A percentile compares a stretch with the other conserved stretches of the same genome.
phyloP scores from a whole-genome alignment of 768 basidiomycete species.

The Trametes punicea region DNA sequence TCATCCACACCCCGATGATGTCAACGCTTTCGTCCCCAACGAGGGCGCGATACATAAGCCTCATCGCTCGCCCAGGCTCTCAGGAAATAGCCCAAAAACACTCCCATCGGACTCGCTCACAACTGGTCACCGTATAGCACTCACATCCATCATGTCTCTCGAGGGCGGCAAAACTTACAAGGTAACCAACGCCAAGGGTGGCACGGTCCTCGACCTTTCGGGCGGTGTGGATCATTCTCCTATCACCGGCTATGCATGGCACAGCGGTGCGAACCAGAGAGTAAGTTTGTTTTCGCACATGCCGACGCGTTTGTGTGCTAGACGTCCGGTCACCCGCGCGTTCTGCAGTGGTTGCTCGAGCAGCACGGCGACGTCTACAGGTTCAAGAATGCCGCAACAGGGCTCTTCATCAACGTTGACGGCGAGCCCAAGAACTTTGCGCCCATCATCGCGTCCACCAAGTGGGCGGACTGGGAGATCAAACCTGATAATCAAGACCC shows the following conservation, averaged over 20 bases:
- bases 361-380: slow-evolving; percentile 33
- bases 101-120: too few species aligned
- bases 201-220: slow-evolving; percentile 55
- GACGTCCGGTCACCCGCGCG: not conserved
- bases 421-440: slow-evolving; percentile 30
- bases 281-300: slow-evolving; percentile 29
- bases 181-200: slow-evolving; percentile 49
- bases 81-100: not conserved
- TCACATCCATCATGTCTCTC: slow-evolving; percentile 23
- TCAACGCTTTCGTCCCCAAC: not conserved
- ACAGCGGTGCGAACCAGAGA: slow-evolving; percentile 47
- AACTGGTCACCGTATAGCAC: not conserved
- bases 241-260: slow-evolving; percentile 46
- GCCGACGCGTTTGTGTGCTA: not conserved
- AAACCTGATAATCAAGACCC: slow-evolving; percentile 41
- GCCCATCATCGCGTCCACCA: slow-evolving; percentile 35
- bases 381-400: slow-evolving; percentile 41
- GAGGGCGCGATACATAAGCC: not conserved
- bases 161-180: slow-evolving; percentile 39
- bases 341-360: slow-evolving; percentile 46
- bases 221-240: slow-evolving; percentile 43
- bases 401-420: slow-evolving; percentile 39
- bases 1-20: slow-evolving; percentile 3
- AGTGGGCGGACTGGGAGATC: slow-evolving; percentile 48
- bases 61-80: not conserved